Evolutionary conservation across 345 rosid species (phyloP).

Genomic region (Erucastrum elatum): DNA sequence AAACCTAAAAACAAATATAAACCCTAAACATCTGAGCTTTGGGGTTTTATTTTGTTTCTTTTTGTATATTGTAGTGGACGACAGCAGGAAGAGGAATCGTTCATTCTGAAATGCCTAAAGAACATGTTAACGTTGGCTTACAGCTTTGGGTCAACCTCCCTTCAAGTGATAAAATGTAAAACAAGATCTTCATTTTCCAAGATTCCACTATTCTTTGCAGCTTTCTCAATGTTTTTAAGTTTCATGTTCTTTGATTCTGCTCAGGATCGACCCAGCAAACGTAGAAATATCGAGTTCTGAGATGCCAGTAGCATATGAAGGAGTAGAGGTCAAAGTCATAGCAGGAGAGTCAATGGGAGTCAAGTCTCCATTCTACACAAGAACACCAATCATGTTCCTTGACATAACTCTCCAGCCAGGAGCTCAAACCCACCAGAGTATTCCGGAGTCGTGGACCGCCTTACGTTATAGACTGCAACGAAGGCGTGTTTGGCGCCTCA

Average conservation of each 20-base stretch:
- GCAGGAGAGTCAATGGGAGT: no score
- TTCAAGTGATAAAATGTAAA: constrained; percentile 73
- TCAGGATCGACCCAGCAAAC: constrained; percentile 77
- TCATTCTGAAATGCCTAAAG: constrained; percentile 94
- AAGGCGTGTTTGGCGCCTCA: constrained; percentile 56
- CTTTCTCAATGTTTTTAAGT: not conserved
- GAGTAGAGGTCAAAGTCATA: constrained; percentile 34
- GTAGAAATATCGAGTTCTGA: constrained; percentile 51
- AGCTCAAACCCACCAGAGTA: constrained; percentile 53
- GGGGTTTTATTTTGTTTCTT: constrained; percentile 37
- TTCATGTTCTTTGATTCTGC: not conserved
- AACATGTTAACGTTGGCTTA: constrained; percentile 58
- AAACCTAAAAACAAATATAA: not conserved
- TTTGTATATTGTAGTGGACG: constrained; percentile 62
- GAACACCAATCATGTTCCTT: constrained; percentile 76
- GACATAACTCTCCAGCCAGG: constrained; percentile 67
- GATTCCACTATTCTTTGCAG: not conserved
- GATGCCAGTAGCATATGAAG: constrained; percentile 56
- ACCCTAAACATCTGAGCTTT: not conserved
- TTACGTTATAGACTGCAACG: constrained; percentile 63
- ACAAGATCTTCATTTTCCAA: not conserved
- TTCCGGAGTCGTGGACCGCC: constrained; percentile 75
- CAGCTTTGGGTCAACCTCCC: constrained; percentile 95
- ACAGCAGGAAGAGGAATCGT: constrained; percentile 91
- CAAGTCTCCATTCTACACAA: constrained; percentile 62